Conservation (phyloP, 2,329 filamentous ascomycete genomes). For the Chrysoporthe deuterocubensis region DNA sequence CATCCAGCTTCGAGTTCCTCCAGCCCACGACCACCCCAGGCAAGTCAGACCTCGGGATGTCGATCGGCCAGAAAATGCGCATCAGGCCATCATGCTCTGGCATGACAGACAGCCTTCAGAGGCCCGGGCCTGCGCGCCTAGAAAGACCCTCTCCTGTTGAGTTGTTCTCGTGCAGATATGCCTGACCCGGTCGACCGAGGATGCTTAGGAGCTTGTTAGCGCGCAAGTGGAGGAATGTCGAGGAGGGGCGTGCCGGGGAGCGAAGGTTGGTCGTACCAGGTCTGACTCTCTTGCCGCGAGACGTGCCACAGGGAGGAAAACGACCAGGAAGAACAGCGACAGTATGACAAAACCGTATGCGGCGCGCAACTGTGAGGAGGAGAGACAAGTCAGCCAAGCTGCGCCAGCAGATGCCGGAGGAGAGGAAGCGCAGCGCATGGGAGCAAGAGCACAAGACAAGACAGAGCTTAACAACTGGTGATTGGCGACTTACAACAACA, state of each 20-base stretch:
- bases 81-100: slow-evolving; percentile 84
- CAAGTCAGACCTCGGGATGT: slow-evolving; percentile 71
- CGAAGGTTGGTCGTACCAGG: slow-evolving; percentile 62
- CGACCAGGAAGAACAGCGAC: slow-evolving; percentile 80
- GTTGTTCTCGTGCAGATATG: slow-evolving; percentile 92
- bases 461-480: slow-evolving; percentile 2
- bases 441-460: background rate
- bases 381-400: slow-evolving; percentile 22
- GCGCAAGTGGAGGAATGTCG: slow-evolving; percentile 28
- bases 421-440: background rate
- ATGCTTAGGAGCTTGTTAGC: slow-evolving; percentile 61
- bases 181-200: slow-evolving; percentile 77
- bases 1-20: slow-evolving; percentile 88
- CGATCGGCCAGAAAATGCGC: slow-evolving; percentile 98
- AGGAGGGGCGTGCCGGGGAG: slow-evolving; percentile 21
- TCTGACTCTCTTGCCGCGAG: slow-evolving; percentile 80
- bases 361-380: slow-evolving; percentile 68
- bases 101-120: slow-evolving; percentile 54
- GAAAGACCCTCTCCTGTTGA: slow-evolving; percentile 93
- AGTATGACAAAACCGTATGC: slow-evolving; percentile 84
- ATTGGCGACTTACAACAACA: slow-evolving; percentile 73
- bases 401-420: background rate
- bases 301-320: slow-evolving; percentile 83
- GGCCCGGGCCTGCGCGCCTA: slow-evolving; percentile 50
- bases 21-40: slow-evolving; percentile 92